phyloP scores from a whole-genome alignment of 2,329 filamentous ascomycete species.

The Botryotinia calthae region DNA sequence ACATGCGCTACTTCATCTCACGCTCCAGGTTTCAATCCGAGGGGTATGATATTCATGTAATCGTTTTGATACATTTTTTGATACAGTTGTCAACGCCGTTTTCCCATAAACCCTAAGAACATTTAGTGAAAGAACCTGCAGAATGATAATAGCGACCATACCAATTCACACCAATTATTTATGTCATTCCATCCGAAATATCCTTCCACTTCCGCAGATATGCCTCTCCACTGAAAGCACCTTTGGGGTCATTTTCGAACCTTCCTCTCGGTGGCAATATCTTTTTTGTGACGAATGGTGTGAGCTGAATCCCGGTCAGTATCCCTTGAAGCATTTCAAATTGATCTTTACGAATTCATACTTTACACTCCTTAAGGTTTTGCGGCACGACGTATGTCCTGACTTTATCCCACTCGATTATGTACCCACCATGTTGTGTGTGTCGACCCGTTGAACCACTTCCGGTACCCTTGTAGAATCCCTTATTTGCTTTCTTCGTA shows the following conservation, averaged over 20 bases:
- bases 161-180: background rate
- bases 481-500: constrained; percentile 88
- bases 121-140: background rate
- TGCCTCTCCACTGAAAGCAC: constrained; percentile 58
- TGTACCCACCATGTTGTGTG: constrained; percentile 79
- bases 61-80: constrained; percentile 22
- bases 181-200: constrained; percentile 13
- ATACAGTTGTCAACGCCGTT: constrained; percentile 23
- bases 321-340: background rate
- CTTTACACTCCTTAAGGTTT: constrained; percentile 67
- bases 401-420: constrained; percentile 82
- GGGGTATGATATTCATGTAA: constrained; percentile 20
- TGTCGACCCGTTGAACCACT: constrained; percentile 84
- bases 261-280: constrained; percentile 53
- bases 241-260: constrained; percentile 51
- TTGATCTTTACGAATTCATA: constrained; percentile 41
- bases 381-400: constrained; percentile 84
- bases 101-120: constrained; percentile 18
- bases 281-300: constrained; percentile 69
- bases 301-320: constrained; percentile 56
- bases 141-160: background rate
- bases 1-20: background rate
- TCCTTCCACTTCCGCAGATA: constrained; percentile 66
- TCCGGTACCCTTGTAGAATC: constrained; percentile 95
- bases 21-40: constrained; percentile 1